phyloP scores from a whole-genome alignment of 129 eudicot genomes.

The Mikania micrantha region DNA sequence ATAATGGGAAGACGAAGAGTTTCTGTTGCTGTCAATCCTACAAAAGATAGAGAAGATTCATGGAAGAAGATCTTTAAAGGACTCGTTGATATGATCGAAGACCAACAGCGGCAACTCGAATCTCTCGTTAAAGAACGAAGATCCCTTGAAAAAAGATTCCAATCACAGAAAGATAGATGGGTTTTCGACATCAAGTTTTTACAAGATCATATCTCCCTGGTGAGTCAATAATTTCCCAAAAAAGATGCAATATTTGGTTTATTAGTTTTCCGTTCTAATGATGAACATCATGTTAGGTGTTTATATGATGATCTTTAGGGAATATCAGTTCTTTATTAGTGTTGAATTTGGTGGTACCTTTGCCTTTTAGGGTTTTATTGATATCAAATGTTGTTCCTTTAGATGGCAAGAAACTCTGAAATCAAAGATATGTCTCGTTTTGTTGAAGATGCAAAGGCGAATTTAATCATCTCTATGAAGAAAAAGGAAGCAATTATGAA shows the following conservation, averaged over 20 bases:
- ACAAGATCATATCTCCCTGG: constrained; percentile 43
- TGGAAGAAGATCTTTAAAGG: constrained; percentile 50
- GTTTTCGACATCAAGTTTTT: constrained; percentile 25
- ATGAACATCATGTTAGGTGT: not conserved
- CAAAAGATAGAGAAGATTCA: constrained; percentile 37
- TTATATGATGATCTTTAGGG: constrained; percentile 7
- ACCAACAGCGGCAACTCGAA: constrained; percentile 37
- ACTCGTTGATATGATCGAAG: constrained; percentile 34
- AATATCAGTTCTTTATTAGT: not conserved
- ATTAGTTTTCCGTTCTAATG: not conserved
- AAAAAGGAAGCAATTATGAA: constrained; percentile 34
- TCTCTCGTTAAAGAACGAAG: constrained; percentile 33
- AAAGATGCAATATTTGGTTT: not conserved
- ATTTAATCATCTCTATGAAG: constrained; percentile 47
- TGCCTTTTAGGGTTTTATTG: constrained; percentile 19
- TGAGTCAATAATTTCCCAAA: not conserved
- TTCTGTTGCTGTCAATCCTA: not conserved
- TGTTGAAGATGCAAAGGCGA: constrained; percentile 41
- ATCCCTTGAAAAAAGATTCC: constrained; percentile 36
- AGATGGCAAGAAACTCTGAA: constrained; percentile 43
- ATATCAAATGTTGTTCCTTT: not conserved
- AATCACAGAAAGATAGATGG: constrained; percentile 38
- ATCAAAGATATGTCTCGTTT: constrained; percentile 29
- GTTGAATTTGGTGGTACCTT: not conserved
- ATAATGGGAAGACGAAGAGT: constrained; percentile 41